phyloP scores from a whole-genome alignment of 2,329 filamentous ascomycete genomes.

The Hymenoscyphus infarciens region DNA sequence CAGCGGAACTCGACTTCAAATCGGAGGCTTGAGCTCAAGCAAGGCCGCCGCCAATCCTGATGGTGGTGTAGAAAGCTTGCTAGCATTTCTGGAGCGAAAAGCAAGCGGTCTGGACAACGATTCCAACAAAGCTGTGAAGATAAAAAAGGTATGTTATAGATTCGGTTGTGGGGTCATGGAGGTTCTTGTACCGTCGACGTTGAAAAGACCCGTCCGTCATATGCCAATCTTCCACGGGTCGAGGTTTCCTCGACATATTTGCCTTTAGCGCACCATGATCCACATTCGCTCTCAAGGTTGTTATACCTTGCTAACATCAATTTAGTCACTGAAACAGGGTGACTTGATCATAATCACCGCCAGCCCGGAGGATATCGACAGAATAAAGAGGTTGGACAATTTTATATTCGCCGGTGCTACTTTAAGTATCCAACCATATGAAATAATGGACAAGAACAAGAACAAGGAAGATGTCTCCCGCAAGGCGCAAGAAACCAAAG shows the following conservation, averaged over 20 bases:
- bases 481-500: conserved; percentile 58
- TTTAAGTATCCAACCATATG: conserved; percentile 51
- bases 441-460: conserved; percentile 33
- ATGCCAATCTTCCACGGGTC: conserved; percentile 37
- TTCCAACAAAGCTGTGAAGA: conserved; percentile 48
- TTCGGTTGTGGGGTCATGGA: conserved; percentile 42
- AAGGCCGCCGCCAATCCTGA: conserved; percentile 64
- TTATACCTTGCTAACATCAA: conserved; percentile 59
- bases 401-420: conserved; percentile 64
- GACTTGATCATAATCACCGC: conserved; percentile 67
- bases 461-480: conserved; percentile 45
- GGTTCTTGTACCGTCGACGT: conserved; percentile 35
- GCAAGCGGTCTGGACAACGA: conserved; percentile 51
- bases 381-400: conserved; percentile 64
- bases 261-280: conserved; percentile 29
- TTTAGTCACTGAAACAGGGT: conserved; percentile 65
- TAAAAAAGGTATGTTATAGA: conserved; percentile 72
- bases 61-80: conserved; percentile 60
- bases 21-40: conserved; percentile 64
- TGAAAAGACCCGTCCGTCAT: conserved; percentile 41
- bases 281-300: conserved; percentile 37
- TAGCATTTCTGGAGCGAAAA: conserved; percentile 70
- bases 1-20: conserved; percentile 33
- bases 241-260: conserved; percentile 25
- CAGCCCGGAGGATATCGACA: conserved; percentile 59